Evolutionary conservation across 2,329 filamentous ascomycete species (phyloP).

Genomic region (Elsinoe fawcettii): DNA sequence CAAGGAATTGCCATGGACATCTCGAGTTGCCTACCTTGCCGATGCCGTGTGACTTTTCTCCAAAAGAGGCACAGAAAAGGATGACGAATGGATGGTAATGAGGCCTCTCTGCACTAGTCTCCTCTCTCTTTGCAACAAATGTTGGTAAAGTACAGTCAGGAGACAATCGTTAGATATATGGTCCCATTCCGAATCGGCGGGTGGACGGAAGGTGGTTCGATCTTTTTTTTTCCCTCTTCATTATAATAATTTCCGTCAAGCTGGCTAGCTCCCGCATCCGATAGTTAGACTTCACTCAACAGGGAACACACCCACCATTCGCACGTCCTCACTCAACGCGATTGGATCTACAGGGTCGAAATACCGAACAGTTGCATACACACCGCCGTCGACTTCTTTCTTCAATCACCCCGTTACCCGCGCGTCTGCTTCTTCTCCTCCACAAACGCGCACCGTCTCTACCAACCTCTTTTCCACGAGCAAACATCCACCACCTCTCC

Average conservation of each 20-base stretch:
- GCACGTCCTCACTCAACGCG: neutral
- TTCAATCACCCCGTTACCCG: neutral
- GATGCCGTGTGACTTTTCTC: neutral
- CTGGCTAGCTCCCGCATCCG: neutral
- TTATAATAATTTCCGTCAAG: conserved; percentile 4
- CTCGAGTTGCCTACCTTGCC: neutral
- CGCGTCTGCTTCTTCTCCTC: neutral
- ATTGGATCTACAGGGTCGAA: neutral
- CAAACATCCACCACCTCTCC: neutral
- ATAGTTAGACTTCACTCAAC: conserved; percentile 2
- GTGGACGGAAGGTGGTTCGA: neutral
- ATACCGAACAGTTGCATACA: neutral
- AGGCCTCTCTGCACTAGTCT: neutral
- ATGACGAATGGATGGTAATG: neutral
- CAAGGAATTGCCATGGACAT: neutral
- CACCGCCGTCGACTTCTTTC: conserved; percentile 2
- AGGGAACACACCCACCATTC: neutral
- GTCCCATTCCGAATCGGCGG: too few relatives aligned
- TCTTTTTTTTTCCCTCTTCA: neutral
- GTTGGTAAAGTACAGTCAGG: neutral
- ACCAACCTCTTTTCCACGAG: neutral
- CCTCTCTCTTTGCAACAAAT: neutral
- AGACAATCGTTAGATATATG: too few relatives aligned
- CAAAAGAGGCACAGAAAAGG: neutral
- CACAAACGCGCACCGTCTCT: neutral